These are phyloP conservation scores for Meira nashicola DNA, from an alignment of 1,284 basidiomycete species.

Conservation along the genomic window DNA sequence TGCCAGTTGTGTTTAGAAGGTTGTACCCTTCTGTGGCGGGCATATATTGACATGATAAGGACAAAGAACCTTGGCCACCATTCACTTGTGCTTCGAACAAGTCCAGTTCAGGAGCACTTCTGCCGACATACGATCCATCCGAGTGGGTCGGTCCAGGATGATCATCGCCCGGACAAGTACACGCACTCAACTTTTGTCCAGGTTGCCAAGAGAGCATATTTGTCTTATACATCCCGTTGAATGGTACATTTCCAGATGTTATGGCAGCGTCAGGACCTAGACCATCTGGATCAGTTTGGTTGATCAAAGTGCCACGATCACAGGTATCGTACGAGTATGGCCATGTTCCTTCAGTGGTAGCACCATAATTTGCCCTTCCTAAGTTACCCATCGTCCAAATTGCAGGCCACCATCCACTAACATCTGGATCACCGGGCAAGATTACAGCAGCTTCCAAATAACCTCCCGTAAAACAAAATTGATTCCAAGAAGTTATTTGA, in stretches of 20 bases:
- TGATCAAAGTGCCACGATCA: conserved; percentile 46
- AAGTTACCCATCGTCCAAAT: conserved; percentile 56
- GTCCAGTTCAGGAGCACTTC: conserved; percentile 81
- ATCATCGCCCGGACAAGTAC: conserved; percentile 42
- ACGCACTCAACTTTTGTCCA: conserved; percentile 43
- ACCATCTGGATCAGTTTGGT: conserved; percentile 36
- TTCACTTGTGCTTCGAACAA: conserved; percentile 64
- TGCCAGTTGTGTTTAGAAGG: conserved; percentile 48
- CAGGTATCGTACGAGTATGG: conserved; percentile 55
- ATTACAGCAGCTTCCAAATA: conserved; percentile 47
- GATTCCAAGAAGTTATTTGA: conserved; percentile 47
- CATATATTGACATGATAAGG: conserved; percentile 43
- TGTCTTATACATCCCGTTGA: conserved; percentile 43
- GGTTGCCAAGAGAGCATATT: conserved; percentile 28
- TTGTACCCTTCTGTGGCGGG: conserved; percentile 52
- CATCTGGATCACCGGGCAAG: conserved; percentile 33
- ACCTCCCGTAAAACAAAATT: conserved; percentile 51
- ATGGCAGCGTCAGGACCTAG: conserved; percentile 52
- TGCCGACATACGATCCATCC: conserved; percentile 49
- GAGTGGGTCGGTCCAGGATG: conserved; percentile 43
- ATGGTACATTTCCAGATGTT: conserved; percentile 26
- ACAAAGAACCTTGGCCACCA: conserved; percentile 37
- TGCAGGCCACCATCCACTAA: conserved; percentile 38
- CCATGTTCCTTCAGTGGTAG: conserved; percentile 60
- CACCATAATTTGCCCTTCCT: conserved; percentile 73